Evolutionary conservation across 805 yeast species (phyloP).

Genomic region (Pichia exigua): DNA sequence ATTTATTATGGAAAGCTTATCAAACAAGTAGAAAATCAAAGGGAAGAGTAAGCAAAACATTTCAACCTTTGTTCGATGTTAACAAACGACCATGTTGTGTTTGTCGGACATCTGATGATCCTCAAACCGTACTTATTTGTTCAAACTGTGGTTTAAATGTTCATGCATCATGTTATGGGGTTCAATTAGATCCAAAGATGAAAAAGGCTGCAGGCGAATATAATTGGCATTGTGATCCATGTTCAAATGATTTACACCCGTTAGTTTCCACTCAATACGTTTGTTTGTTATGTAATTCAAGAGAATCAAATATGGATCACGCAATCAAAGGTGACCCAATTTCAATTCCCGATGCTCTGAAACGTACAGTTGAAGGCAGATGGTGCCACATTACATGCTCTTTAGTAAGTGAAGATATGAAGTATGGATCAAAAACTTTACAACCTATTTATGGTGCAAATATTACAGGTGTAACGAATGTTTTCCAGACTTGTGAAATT

Average conservation of each 20-base stretch:
- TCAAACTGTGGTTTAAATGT: constrained; percentile 59
- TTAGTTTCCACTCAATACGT: constrained; percentile 45
- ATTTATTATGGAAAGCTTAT: constrained; percentile 16
- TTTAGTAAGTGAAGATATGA: constrained; percentile 39
- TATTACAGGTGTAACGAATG: constrained; percentile 25
- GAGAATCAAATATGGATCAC: constrained; percentile 41
- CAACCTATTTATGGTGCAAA: constrained; percentile 42
- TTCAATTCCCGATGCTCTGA: constrained; percentile 55
- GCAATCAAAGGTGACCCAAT: constrained; percentile 33
- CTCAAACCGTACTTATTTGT: constrained; percentile 45
- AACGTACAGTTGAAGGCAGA: constrained; percentile 54
- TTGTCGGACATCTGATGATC: constrained; percentile 34
- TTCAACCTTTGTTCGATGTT: constrained; percentile 19
- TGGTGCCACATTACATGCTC: constrained; percentile 83
- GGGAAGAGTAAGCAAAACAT: constrained; percentile 1
- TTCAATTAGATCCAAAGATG: constrained; percentile 14
- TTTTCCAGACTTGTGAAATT: constrained; percentile 33
- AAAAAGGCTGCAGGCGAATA: constrained; percentile 17
- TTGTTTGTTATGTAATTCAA: constrained; percentile 59
- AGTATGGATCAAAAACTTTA: constrained; percentile 34
- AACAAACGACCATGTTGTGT: constrained; percentile 44
- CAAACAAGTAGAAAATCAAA: constrained; percentile 13
- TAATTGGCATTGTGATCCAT: constrained; percentile 76
- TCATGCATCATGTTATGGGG: constrained; percentile 67
- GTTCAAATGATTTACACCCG: constrained; percentile 65